Percentiles rank a stretch among this genome's conserved stretches.
Conservation (phyloP, 2,329 filamentous ascomycete species). For the Ciborinia camelliae region DNA sequence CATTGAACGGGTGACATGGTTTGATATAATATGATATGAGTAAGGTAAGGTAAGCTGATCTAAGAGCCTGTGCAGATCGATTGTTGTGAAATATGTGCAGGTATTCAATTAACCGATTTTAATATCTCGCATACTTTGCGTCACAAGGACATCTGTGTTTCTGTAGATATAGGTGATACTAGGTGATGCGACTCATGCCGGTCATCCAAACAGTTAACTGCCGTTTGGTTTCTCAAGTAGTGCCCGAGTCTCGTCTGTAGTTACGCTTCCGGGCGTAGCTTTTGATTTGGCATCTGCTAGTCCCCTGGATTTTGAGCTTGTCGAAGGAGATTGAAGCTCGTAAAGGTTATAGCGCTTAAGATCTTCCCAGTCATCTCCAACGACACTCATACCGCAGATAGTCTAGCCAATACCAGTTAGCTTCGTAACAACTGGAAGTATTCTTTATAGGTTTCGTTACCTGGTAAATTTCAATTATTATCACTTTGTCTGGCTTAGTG, state of each 20-base stretch:
- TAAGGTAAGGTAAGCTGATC: conserved; percentile 17
- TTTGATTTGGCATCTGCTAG: conserved; percentile 18
- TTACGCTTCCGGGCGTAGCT: conserved; percentile 29
- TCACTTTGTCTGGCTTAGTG: conserved; percentile 71
- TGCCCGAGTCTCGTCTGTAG: conserved; percentile 28
- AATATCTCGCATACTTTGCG: background rate
- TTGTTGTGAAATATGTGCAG: conserved; percentile 4
- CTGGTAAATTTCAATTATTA: conserved; percentile 78
- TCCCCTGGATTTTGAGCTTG: conserved; percentile 20
- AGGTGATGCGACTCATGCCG: background rate
- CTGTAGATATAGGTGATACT: conserved; percentile 5
- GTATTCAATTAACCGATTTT: conserved; percentile 1
- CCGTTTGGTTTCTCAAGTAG: conserved; percentile 2
- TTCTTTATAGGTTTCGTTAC: conserved; percentile 43
- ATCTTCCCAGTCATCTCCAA: conserved; percentile 64
- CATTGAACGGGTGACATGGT: background rate
- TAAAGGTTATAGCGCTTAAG: conserved; percentile 76
- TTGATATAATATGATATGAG: background rate
- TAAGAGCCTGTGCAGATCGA: conserved; percentile 11
- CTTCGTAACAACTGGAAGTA: conserved; percentile 17
- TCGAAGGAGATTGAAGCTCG: conserved; percentile 57
- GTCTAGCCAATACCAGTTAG: conserved; percentile 48
- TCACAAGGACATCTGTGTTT: conserved; percentile 5
- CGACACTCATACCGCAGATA: conserved; percentile 75
- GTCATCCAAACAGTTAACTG: conserved; percentile 14